Conservation (phyloP, 2,329 filamentous ascomycete species). For the Coniochaeta sp. region DNA sequence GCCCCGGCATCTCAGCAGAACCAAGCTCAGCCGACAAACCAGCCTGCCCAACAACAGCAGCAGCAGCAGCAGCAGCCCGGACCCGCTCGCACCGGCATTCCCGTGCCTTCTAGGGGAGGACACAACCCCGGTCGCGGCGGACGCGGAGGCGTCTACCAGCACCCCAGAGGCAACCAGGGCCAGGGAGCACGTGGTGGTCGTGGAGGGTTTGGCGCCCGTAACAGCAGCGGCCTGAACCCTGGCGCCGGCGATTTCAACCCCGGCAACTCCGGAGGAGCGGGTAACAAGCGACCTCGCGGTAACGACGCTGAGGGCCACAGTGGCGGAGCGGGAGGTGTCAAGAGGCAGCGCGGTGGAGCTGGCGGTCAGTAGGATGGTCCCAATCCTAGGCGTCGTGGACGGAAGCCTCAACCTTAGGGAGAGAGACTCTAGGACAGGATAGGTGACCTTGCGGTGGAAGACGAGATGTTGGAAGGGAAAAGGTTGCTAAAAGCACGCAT, state of each 20-base stretch:
- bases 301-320: slow-evolving; percentile 35
- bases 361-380: slow-evolving; percentile 6
- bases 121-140: slow-evolving; percentile 12
- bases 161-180: slow-evolving; percentile 15
- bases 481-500: background rate
- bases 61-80: slow-evolving; percentile 9
- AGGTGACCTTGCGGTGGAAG: background rate
- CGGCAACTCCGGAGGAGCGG: slow-evolving; percentile 37
- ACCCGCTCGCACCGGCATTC: slow-evolving; percentile 16
- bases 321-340: slow-evolving; percentile 11
- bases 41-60: slow-evolving; percentile 8
- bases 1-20: slow-evolving; percentile 12
- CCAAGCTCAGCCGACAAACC: slow-evolving; percentile 8
- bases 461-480: background rate
- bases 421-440: background rate
- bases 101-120: slow-evolving; percentile 15
- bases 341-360: slow-evolving; percentile 25
- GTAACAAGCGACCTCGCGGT: slow-evolving; percentile 43
- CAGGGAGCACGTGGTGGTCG: slow-evolving; percentile 13
- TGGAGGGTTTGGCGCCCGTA: slow-evolving; percentile 9
- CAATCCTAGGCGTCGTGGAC: background rate
- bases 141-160: slow-evolving; percentile 16
- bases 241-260: slow-evolving; percentile 40
- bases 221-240: slow-evolving; percentile 28
- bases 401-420: background rate